Evolutionary conservation across 148 eudicot genomes (phyloP).

Genomic region (Heliosperma pusillum): DNA sequence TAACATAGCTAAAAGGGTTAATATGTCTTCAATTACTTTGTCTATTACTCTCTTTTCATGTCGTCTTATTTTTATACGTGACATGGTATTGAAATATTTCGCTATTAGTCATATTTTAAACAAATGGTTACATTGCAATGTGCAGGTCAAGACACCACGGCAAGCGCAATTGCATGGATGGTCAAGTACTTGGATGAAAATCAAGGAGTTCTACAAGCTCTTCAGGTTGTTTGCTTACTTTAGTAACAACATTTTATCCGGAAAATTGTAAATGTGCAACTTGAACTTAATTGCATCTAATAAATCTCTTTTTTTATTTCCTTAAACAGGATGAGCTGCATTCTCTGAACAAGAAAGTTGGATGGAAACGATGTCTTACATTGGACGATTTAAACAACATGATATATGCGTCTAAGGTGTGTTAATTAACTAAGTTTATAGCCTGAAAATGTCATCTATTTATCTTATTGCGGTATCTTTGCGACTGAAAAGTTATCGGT

Average conservation of each 20-base stretch:
- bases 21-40: too few species aligned
- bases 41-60: too few species aligned
- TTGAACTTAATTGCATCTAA: background rate
- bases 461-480: background rate
- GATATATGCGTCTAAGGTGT: slow-evolving; percentile 43
- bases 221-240: slow-evolving; percentile 25
- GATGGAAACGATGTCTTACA: slow-evolving; percentile 20
- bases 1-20: too few species aligned
- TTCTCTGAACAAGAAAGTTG: slow-evolving; percentile 19
- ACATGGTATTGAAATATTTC: too few species aligned
- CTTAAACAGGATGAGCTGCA: slow-evolving; percentile 33
- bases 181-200: slow-evolving; percentile 52
- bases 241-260: background rate
- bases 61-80: too few species aligned
- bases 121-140: too few species aligned
- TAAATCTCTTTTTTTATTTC: too few species aligned
- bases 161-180: slow-evolving; percentile 55
- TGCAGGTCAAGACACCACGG: slow-evolving; percentile 53
- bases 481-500: background rate
- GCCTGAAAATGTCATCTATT: background rate
- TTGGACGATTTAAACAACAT: slow-evolving; percentile 36
- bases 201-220: slow-evolving; percentile 31
- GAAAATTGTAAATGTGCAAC: background rate
- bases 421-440: background rate
- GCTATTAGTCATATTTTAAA: too few species aligned